Conservation (phyloP, 495 filamentous ascomycete species). For the Staphylotrichum tortipilum region DNA sequence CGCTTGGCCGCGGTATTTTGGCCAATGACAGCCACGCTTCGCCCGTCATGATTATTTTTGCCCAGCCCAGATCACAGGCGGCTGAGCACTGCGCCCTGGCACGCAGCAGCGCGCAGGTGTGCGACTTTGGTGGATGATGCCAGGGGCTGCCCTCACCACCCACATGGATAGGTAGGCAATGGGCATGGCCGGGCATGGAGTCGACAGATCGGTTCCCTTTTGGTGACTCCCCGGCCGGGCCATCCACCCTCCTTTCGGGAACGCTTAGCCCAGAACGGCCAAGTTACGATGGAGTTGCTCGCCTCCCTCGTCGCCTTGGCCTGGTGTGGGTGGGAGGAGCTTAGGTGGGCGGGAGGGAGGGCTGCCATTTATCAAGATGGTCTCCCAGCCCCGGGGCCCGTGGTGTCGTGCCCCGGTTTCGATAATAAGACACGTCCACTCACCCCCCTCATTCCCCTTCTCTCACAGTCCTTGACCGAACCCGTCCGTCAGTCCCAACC, state of each 20-base stretch:
- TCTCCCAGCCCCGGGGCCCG: not conserved
- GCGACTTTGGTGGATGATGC: no score
- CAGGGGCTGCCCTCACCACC: not conserved
- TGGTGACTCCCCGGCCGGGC: not conserved
- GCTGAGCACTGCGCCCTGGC: conserved; percentile 9
- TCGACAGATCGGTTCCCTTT: not conserved
- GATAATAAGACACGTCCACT: not conserved
- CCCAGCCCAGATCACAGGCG: not conserved
- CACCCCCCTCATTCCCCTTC: not conserved
- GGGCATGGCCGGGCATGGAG: not conserved
- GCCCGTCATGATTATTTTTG: conserved; percentile 1
- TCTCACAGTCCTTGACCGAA: no score
- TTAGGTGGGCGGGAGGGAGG: not conserved
- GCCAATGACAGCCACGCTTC: conserved; percentile 6
- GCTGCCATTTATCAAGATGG: conserved; percentile 11
- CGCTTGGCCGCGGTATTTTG: conserved; percentile 8
- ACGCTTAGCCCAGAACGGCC: conserved; percentile 5
- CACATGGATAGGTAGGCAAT: no score
- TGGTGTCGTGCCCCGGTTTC: not conserved
- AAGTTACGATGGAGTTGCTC: conserved; percentile 5
- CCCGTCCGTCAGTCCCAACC: no score
- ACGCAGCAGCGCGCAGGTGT: not conserved
- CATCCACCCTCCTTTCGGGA: not conserved
- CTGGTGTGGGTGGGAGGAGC: not conserved
- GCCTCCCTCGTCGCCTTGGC: no score